Percentiles rank a stretch among this genome's conserved stretches.
Evolutionary conservation across 2,329 filamentous ascomycete genomes (phyloP).

Genomic region (Microsporum ferrugineum): DNA sequence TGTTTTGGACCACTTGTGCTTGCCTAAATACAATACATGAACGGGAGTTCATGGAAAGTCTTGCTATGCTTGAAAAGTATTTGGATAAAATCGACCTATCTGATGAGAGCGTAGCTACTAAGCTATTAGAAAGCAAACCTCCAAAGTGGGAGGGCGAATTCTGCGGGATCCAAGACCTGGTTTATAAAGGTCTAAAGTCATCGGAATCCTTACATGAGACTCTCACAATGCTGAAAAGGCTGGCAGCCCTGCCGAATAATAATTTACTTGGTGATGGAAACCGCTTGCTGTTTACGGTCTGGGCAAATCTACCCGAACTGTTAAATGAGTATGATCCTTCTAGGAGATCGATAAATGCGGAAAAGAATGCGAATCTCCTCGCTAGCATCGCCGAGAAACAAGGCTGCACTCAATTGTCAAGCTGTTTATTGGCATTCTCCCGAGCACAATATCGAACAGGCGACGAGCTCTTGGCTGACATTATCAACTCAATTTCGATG

Average conservation of each 20-base stretch:
- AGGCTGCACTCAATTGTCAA: slow-evolving; percentile 54
- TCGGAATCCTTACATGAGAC: slow-evolving; percentile 69
- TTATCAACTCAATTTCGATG: slow-evolving; percentile 61
- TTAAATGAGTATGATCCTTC: slow-evolving; percentile 62
- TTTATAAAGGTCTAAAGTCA: slow-evolving; percentile 88
- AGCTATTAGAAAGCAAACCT: slow-evolving; percentile 68
- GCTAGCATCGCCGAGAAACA: slow-evolving; percentile 62
- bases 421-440: slow-evolving; percentile 59
- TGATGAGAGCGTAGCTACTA: slow-evolving; percentile 54
- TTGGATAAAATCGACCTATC: slow-evolving; percentile 73
- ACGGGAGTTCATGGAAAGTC: slow-evolving; percentile 78
- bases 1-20: slow-evolving; percentile 96
- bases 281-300: slow-evolving; percentile 69
- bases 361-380: slow-evolving; percentile 57
- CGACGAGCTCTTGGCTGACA: slow-evolving; percentile 64
- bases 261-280: slow-evolving; percentile 70
- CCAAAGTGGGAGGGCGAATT: slow-evolving; percentile 81
- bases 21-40: slow-evolving; percentile 96
- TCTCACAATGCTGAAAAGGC: slow-evolving; percentile 62
- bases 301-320: slow-evolving; percentile 86
- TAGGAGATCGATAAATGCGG: slow-evolving; percentile 43
- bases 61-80: slow-evolving; percentile 82
- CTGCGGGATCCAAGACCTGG: slow-evolving; percentile 69
- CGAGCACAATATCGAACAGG: slow-evolving; percentile 54
- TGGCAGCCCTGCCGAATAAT: slow-evolving; percentile 69